Evolutionary conservation across 129 eudicot genomes (phyloP).

Genomic region (Sambucus nigra): DNA sequence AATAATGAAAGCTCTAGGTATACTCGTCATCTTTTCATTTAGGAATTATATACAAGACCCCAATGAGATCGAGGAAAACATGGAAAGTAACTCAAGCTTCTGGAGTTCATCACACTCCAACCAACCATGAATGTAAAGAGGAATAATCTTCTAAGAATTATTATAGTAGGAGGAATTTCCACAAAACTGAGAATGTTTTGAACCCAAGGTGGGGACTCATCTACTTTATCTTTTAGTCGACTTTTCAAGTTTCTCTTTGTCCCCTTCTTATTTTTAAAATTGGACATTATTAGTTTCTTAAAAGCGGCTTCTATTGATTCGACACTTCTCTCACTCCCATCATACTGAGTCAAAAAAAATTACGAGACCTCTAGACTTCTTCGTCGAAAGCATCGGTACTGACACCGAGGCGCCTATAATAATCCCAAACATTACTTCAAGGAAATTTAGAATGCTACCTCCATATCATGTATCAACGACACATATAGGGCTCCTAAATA

Average conservation of each 20-base stretch:
- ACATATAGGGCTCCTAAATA: no score
- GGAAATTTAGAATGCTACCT: conserved; percentile 68
- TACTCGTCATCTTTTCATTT: conserved; percentile 65
- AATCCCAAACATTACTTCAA: conserved; percentile 74
- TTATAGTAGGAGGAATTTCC: conserved; percentile 68
- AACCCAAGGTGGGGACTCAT: conserved; percentile 96
- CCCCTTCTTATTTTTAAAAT: conserved; percentile 59
- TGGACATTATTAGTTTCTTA: conserved; percentile 71
- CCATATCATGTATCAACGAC: no score
- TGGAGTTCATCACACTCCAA: conserved; percentile 90
- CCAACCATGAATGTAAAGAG: conserved; percentile 77
- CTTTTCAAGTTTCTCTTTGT: conserved; percentile 83
- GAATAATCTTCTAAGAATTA: conserved; percentile 79
- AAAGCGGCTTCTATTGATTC: conserved; percentile 95
- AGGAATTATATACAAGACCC: conserved; percentile 63
- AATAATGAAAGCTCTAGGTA: conserved; percentile 44
- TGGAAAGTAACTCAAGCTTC: conserved; percentile 96
- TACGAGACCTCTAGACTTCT: conserved; percentile 87
- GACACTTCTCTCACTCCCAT: conserved; percentile 70
- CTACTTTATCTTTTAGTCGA: conserved; percentile 74
- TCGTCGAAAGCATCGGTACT: conserved; percentile 74
- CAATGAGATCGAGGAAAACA: conserved; percentile 31
- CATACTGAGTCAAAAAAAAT: conserved; percentile 75
- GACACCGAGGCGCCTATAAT: conserved; percentile 86
- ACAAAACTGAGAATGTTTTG: conserved; percentile 60